Evolutionary conservation across 1,139 yeast species (phyloP), one percentile per base, ranked within the genome.

Genomic region (Saccharomyces hybrid): DNA sequence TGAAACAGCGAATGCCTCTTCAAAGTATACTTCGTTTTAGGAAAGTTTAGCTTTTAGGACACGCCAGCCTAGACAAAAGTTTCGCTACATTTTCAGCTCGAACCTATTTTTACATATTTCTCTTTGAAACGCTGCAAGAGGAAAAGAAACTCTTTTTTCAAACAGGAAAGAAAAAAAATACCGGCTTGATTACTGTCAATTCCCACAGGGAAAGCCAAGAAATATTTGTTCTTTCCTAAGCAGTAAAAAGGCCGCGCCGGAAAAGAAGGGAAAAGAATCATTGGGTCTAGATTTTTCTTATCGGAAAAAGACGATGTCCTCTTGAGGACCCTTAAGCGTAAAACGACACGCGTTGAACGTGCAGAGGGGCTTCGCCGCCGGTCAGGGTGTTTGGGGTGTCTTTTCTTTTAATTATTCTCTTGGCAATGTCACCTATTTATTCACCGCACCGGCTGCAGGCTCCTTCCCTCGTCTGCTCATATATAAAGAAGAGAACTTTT

Each of bases 281-380:
- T 38, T 38, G 44, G 44, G 44, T 38, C 44, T 38, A 38, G 44
- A 38, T 38, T 38, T 16, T 38, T 38, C 44, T 38, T 38, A 38
- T 38, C 44, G 44, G 44, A 16, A 38, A 38, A 38, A 38, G 44
- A 38, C 44, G 16, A 38, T 16, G 38, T 21, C 24, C 44, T 16
- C 44, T 38, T 38, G 44, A 38, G 44, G 44, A 38, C 44, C 44
- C 44, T 38, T 38, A 38, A 38, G 44, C 24, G 44, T 38, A 11
- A 38, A 38, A 16, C 44, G 44, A 38, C 16, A 38, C 24, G 44
- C 44, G 44, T 38, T 38, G 44, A 38, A 19, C 44, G 44, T 19
- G 24, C 44, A 38, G 44, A 38, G 44, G 44, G 44, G 44, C 44
- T 38, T 38, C 44, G 44, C 44, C 44, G 44, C 44, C 44, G 44